These are phyloP conservation scores for Thoreauomyces humboldtii DNA, from an alignment of 192 early-diverging fungal species.

Conservation along the genomic window DNA sequence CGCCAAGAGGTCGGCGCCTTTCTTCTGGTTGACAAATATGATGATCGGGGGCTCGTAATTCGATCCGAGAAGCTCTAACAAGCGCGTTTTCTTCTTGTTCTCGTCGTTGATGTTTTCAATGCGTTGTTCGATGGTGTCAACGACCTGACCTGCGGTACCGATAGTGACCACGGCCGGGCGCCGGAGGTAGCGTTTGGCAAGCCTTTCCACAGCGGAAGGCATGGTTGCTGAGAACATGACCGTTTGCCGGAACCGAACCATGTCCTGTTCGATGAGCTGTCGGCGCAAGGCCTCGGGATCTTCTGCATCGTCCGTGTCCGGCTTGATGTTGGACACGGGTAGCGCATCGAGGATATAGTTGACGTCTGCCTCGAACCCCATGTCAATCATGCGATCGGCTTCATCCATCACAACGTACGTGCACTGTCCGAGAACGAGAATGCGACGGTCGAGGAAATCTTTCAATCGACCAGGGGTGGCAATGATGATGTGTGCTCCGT, in stretches of 20 bases:
- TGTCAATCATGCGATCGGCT: slow-evolving; percentile 79
- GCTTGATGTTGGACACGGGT: slow-evolving; percentile 87
- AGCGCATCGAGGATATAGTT: slow-evolving; percentile 93
- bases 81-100: slow-evolving; percentile 76
- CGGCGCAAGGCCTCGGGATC: slow-evolving; percentile 45
- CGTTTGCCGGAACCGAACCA: slow-evolving; percentile 78
- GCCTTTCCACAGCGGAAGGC: slow-evolving; percentile 89
- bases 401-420: slow-evolving; percentile 99
- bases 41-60: slow-evolving; percentile 85
- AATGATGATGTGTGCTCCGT: slow-evolving; percentile 95
- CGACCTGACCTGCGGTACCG: slow-evolving; percentile 94
- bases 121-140: slow-evolving; percentile 92
- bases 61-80: slow-evolving; percentile 72
- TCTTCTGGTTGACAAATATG: slow-evolving; percentile 98
- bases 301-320: slow-evolving; percentile 72
- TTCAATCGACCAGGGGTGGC: slow-evolving; percentile 95
- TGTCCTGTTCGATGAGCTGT: not conserved
- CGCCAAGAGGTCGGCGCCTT: slow-evolving; percentile 80
- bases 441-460: slow-evolving; percentile 86
- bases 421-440: slow-evolving; percentile 90
- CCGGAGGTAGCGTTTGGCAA: slow-evolving; percentile 91
- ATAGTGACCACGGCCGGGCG: slow-evolving; percentile 93
- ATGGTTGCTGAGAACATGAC: slow-evolving; percentile 99
- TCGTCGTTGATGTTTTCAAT: slow-evolving; percentile 90
- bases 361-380: slow-evolving; percentile 89